A percentile compares a stretch with the other conserved stretches of the same genome.
phyloP scores from a whole-genome alignment of 2,329 filamentous ascomycete species.

The Pseudogymnoascus sp. region DNA sequence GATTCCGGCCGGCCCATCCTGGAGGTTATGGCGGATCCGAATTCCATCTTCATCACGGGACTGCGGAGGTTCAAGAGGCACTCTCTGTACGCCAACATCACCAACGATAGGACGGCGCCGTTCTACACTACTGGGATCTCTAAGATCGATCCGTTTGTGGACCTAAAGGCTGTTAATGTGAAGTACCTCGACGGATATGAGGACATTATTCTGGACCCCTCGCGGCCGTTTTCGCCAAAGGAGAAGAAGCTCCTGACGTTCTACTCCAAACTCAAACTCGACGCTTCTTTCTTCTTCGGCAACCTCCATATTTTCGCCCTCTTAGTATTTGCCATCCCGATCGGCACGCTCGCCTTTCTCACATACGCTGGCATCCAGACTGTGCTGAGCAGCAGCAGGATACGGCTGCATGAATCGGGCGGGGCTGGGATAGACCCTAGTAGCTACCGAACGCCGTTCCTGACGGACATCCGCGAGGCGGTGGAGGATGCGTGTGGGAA shows the following conservation, averaged over 20 bases:
- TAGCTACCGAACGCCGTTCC: slow-evolving; percentile 66
- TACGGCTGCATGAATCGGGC: slow-evolving; percentile 66
- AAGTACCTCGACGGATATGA: slow-evolving; percentile 69
- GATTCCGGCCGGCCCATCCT: slow-evolving; percentile 75
- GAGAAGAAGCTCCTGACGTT: slow-evolving; percentile 18
- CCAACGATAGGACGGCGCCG: slow-evolving; percentile 74
- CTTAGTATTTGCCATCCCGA: slow-evolving; percentile 42
- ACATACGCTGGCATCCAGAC: slow-evolving; percentile 71
- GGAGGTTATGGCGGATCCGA: slow-evolving; percentile 70
- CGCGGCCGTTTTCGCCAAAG: slow-evolving; percentile 46
- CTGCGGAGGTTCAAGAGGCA: slow-evolving; percentile 67
- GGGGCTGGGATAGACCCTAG: slow-evolving; percentile 57
- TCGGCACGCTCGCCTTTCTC: slow-evolving; percentile 64
- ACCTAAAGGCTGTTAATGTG: slow-evolving; percentile 58
- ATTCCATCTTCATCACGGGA: slow-evolving; percentile 77
- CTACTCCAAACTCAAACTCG: slow-evolving; percentile 28
- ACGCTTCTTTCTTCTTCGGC: slow-evolving; percentile 55
- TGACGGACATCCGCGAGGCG: slow-evolving; percentile 64
- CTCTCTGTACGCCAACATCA: slow-evolving; percentile 75
- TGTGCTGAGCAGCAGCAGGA: slow-evolving; percentile 63
- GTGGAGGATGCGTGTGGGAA: slow-evolving; percentile 60
- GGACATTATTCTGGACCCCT: slow-evolving; percentile 64
- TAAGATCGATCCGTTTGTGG: slow-evolving; percentile 66
- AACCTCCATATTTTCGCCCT: background rate
- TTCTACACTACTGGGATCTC: slow-evolving; percentile 78